These are phyloP conservation scores for Sporothrix sp. DNA, from an alignment of 2,329 filamentous ascomycete genomes.

Conservation along the genomic window DNA sequence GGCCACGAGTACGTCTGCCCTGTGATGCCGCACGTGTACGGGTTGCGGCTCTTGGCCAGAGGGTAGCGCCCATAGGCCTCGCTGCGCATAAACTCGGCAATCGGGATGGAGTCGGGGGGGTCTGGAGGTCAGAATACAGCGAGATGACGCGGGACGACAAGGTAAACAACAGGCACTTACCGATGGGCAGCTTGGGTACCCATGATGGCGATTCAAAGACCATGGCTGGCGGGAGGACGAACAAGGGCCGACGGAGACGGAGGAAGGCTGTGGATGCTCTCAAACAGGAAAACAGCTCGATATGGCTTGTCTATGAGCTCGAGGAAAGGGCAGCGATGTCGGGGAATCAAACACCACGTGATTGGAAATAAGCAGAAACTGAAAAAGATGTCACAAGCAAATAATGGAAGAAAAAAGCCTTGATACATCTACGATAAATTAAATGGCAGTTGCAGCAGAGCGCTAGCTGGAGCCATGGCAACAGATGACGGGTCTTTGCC, in stretches of 20 bases:
- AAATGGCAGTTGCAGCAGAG: too few species aligned
- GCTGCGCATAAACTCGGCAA: conserved; percentile 67
- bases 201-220: conserved; percentile 53
- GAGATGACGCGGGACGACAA: neutral
- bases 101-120: conserved; percentile 62
- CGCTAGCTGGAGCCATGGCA: too few species aligned
- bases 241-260: neutral
- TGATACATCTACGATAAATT: too few species aligned
- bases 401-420: too few species aligned
- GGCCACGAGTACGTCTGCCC: conserved; percentile 16
- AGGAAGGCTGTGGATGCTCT: neutral
- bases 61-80: conserved; percentile 60
- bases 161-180: conserved; percentile 25
- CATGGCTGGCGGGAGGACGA: conserved; percentile 26
- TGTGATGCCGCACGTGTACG: conserved; percentile 21
- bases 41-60: conserved; percentile 42
- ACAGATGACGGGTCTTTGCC: too few species aligned
- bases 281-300: neutral
- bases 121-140: conserved; percentile 31
- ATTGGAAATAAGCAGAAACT: too few species aligned
- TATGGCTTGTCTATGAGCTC: too few species aligned
- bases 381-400: too few species aligned
- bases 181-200: conserved; percentile 47
- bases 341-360: too few species aligned
- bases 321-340: too few species aligned